These are phyloP conservation scores for Botrytis fragariae DNA, from an alignment of 2,329 filamentous ascomycete genomes.

Conservation along the genomic window DNA sequence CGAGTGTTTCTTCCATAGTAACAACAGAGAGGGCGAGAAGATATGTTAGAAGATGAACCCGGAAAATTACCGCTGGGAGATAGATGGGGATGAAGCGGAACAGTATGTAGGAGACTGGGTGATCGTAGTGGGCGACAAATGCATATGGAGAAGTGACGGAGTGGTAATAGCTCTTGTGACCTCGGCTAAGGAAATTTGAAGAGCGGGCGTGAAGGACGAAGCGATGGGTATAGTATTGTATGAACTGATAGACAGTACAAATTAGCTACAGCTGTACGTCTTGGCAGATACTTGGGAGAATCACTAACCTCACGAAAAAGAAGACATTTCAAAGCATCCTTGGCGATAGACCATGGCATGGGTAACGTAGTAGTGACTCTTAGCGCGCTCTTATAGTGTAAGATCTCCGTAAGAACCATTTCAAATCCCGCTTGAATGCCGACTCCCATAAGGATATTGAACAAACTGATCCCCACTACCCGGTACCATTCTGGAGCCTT, in stretches of 20 bases:
- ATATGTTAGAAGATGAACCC: constrained; percentile 71
- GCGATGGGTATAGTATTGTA: constrained; percentile 75
- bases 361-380: constrained; percentile 59
- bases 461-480: constrained; percentile 51
- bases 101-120: constrained; percentile 63
- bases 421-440: constrained; percentile 56
- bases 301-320: constrained; percentile 54
- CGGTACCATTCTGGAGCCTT: constrained; percentile 45
- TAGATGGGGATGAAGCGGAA: constrained; percentile 64
- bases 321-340: constrained; percentile 52
- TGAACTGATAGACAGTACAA: constrained; percentile 42
- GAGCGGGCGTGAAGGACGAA: constrained; percentile 60
- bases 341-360: constrained; percentile 59
- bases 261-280: background rate
- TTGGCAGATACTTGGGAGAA: background rate
- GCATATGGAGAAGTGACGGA: constrained; percentile 56
- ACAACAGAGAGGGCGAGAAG: constrained; percentile 61
- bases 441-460: constrained; percentile 55
- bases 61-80: constrained; percentile 61
- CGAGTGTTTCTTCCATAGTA: constrained; percentile 64
- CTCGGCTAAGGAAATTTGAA: constrained; percentile 40
- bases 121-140: constrained; percentile 64
- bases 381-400: constrained; percentile 54
- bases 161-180: constrained; percentile 51
- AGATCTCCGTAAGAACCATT: constrained; percentile 49